Percentiles rank a stretch among this genome's conserved stretches.
Conservation (phyloP, 2,329 filamentous ascomycete genomes). For the Paraphaeosphaeria minitans region DNA sequence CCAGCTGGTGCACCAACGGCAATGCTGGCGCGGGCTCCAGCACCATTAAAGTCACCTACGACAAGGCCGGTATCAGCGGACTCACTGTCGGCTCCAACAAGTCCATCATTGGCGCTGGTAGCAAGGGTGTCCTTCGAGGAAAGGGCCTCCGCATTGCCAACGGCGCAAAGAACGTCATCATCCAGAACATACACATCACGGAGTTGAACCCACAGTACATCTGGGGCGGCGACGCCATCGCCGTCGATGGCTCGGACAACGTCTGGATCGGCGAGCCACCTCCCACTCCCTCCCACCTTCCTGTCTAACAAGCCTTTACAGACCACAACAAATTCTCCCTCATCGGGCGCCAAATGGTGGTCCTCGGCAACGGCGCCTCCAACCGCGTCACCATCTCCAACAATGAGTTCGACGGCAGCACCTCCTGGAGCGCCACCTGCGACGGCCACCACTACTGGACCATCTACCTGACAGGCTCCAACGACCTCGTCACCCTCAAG, state of each 20-base stretch:
- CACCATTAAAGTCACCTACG: slow-evolving; percentile 50
- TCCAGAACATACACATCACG: slow-evolving; percentile 50
- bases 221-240: slow-evolving; percentile 48
- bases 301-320: not conserved
- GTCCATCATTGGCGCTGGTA: slow-evolving; percentile 48
- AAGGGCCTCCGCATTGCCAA: slow-evolving; percentile 48
- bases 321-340: slow-evolving; percentile 30
- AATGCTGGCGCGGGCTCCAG: slow-evolving; percentile 58
- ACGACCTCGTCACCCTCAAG: slow-evolving; percentile 28
- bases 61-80: slow-evolving; percentile 47
- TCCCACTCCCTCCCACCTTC: not conserved
- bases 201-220: slow-evolving; percentile 47
- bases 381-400: slow-evolving; percentile 29
- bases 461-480: slow-evolving; percentile 21
- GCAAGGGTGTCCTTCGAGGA: slow-evolving; percentile 47
- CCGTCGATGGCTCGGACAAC: slow-evolving; percentile 34
- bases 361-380: slow-evolving; percentile 22
- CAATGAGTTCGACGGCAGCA: slow-evolving; percentile 28
- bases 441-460: slow-evolving; percentile 33
- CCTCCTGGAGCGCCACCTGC: slow-evolving; percentile 26
- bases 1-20: slow-evolving; percentile 64
- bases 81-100: slow-evolving; percentile 49
- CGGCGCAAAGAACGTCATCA: slow-evolving; percentile 41
- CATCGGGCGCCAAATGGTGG: slow-evolving; percentile 26
- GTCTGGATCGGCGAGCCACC: slow-evolving; percentile 39